phyloP scores from a whole-genome alignment of 805 yeast genomes.

The Candida odintsovae region DNA sequence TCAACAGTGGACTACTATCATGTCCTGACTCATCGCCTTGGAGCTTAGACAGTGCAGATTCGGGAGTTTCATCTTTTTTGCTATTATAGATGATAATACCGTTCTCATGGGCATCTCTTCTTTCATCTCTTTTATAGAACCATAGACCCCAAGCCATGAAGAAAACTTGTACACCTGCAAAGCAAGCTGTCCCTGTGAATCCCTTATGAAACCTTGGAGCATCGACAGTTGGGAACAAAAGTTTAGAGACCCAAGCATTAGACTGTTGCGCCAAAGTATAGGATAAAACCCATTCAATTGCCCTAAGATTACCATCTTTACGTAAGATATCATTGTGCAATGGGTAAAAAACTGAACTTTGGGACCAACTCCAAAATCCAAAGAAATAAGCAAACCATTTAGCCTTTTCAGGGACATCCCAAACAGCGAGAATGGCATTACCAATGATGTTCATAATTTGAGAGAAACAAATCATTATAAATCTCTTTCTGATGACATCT shows the following conservation, averaged over 20 bases:
- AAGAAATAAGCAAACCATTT: slow-evolving; percentile 36
- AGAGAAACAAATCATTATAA: slow-evolving; percentile 33
- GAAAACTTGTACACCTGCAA: slow-evolving; percentile 24
- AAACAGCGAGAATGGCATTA: slow-evolving; percentile 40
- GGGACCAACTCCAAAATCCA: slow-evolving; percentile 41
- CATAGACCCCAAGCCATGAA: slow-evolving; percentile 23
- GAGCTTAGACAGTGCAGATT: not conserved
- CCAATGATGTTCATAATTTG: slow-evolving; percentile 42
- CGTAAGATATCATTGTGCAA: slow-evolving; percentile 55
- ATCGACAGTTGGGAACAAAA: slow-evolving; percentile 34
- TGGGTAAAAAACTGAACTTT: slow-evolving; percentile 53
- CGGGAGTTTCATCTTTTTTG: slow-evolving; percentile 18
- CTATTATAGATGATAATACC: slow-evolving; percentile 31
- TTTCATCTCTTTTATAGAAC: slow-evolving; percentile 35
- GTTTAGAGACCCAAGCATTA: slow-evolving; percentile 42
- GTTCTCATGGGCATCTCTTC: slow-evolving; percentile 28
- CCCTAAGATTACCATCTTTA: slow-evolving; percentile 44
- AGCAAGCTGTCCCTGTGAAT: slow-evolving; percentile 38
- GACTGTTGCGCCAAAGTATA: slow-evolving; percentile 46
- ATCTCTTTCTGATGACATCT: slow-evolving; percentile 34
- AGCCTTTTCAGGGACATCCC: slow-evolving; percentile 47
- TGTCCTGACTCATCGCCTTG: not conserved
- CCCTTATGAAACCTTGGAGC: slow-evolving; percentile 53
- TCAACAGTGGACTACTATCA: not conserved
- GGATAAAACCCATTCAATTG: slow-evolving; percentile 42